Evolutionary conservation across 192 early-diverging fungal genomes (phyloP), one percentile per base, ranked within the genome.

Genomic region (Backusella morwellensis): DNA sequence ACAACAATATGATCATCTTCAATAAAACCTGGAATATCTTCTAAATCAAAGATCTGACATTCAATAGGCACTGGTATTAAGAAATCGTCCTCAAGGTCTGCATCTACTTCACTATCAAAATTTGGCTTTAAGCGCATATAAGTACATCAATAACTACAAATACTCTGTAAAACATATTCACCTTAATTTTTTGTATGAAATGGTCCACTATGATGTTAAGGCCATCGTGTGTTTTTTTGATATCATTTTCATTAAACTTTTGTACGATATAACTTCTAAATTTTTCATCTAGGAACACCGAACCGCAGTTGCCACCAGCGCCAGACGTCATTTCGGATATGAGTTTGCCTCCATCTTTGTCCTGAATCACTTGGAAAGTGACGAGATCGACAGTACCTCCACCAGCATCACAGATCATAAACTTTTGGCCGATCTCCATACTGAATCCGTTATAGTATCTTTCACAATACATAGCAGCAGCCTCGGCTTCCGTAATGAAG

Each of bases 321-420:
- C 86, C 81, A 44, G 82, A 79, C 32, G 86, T 84, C 1, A 82
- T 73, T 70, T 87, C 86, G 11, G 78, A 77, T 5, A 87, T 68
- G 19, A 73, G 42, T 70, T 76, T 75, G 6, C 54, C 50, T 26
- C 74, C 47, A 40, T 75, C 8, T 8, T 14, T 26, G 1, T 34
- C 72, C 68, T 76, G 78, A 34, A 74, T 72, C 50, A 86, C 81
- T 50, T 83, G 80, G 72, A 86, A 86, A 47, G 81, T 80, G 36
- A 83, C 81, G 35, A 86, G 69, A 81, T 86, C 85, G 8, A 86
- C 85, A 38, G 85, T 86, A 66, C 85, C 85, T 54, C 85, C 85
- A 73, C 85, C 85, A 29, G 83, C 82, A 75, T 86, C 85, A 47
- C 82, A 83, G 68, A 86, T 84, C 81, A 84, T 84, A 70, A 86